These are phyloP conservation scores for Arachnomyces sp. DNA, from an alignment of 2,329 filamentous ascomycete genomes.

Conservation along the genomic window DNA sequence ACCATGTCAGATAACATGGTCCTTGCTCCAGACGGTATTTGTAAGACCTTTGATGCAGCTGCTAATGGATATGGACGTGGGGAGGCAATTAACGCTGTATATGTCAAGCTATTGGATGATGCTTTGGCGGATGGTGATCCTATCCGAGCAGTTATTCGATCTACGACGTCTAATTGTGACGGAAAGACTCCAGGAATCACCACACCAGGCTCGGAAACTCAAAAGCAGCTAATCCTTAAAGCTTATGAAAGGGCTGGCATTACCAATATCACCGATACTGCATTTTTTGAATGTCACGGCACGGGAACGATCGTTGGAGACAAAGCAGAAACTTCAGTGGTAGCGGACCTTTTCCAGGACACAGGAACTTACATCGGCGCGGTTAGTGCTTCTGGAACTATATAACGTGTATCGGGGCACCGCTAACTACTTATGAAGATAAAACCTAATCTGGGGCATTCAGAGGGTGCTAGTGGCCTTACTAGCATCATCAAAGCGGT, in stretches of 20 bases:
- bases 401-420: conserved; percentile 5
- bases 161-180: conserved; percentile 37
- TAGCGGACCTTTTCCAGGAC: background rate
- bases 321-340: background rate
- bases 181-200: conserved; percentile 41
- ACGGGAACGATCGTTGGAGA: background rate
- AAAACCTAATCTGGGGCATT: conserved; percentile 13
- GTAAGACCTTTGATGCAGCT: conserved; percentile 29
- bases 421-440: background rate
- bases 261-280: background rate
- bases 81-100: conserved; percentile 36
- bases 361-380: background rate
- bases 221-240: conserved; percentile 27
- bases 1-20: conserved; percentile 12
- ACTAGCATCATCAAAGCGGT: conserved; percentile 14
- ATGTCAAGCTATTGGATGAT: conserved; percentile 36
- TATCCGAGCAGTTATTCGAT: conserved; percentile 38
- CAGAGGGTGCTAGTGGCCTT: conserved; percentile 10
- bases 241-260: conserved; percentile 26
- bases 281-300: background rate
- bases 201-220: conserved; percentile 31
- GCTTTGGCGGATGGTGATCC: conserved; percentile 37
- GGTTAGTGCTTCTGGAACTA: background rate
- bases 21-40: conserved; percentile 22
- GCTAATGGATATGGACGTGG: conserved; percentile 42